Evolutionary conservation across 768 basidiomycete species (phyloP), one percentile per base, ranked within the genome.

Genomic region (Goffeauzyma gilvescens): DNA sequence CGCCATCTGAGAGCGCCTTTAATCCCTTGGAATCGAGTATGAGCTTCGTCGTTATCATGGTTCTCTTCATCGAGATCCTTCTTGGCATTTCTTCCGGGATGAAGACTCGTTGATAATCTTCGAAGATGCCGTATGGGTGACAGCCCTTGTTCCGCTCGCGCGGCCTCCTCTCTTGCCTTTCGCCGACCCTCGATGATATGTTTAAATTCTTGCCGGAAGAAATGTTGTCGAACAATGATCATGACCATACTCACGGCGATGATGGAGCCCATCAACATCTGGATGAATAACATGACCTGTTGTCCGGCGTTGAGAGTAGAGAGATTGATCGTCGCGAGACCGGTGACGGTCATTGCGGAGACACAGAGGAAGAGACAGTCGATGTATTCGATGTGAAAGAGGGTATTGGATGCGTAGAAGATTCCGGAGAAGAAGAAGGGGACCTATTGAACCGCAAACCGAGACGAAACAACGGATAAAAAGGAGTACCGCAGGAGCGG

Each of bases 361-460:
- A 60, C 57, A 38, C 58, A 59, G 22, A 53, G 46, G 50, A 65
- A 65, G 14, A 66, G 52, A 24, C 57, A 58, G 46, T 66, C 65
- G 50, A 66, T 59, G 44, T 63, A 66, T 25, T 32, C 41, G 42
- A 65, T 63, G 23, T 58, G 55, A 41, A 53, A 57, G n/a, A 50
- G 34, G 14, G 62, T 84, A 69, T 86, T 86, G 64, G 72, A 73
- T 20, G 75, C 83, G 55, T 81, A 93, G 55, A 93, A 74, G 40
- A 95, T 75, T 27, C 65, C 75, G 15, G 82, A 81, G 50, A 75
- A 73, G 41, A 87, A 66, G 50, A 93, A 69, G 2, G 89, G 87
- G 0, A 75, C 75, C 62, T 63, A 39, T 18, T 30, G 44, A 45
- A 24, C 26, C 20, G 27, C 17, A 15, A 15, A 4, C 6, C 25